Base-by-base conservation (phyloP, 1,139 yeast species). In the Suhomyces chickasaworum region DNA sequence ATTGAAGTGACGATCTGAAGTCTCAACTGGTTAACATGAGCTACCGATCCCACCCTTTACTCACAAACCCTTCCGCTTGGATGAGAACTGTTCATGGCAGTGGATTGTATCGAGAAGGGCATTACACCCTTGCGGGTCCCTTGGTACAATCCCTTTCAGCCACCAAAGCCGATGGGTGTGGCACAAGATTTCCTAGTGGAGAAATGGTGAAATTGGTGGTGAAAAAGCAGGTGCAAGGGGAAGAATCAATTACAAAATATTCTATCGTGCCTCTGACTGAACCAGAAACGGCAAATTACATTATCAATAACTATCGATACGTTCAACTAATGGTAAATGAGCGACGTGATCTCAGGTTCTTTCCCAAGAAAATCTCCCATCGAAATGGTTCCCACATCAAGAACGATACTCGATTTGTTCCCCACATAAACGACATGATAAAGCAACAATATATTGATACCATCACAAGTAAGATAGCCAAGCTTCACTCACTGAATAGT, bases 51-150 rank as follows among this genome's bases (percentile, higher is more conserved):
- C 69, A 65, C 45, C 69, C 70, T 3, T 31, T 64, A 22, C 42
- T 66, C 16, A 47, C 46, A n/a, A 61, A 60, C 39, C 71, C 71
- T 1, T 49, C 50, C n/a, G 51, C 53, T 34, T 63, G 66, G 62
- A 48, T 64, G 17, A 49, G 49, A 17, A 48, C 50, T 13, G 53
- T 49, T 7, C 49, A 46, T 32, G 45, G 43, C 16, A 33, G 37
- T 29, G 22, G 37, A 7, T 42, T 46, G 32, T 39, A 42, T 10
- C 33, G 42, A 3, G 16, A 35, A 1, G 46, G 46, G 8, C 35
- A 39, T 23, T 46, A 46, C 27, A 7, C 36, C 20, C 33, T 46
- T 16, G 34, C 41, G 16, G 64, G 68, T 40, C 68, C 71, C n/a
- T 63, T 59, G 49, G 69, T 61, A 2, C 44, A 46, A 7, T 53